These are phyloP conservation scores for Fusarium sp. DNA, from an alignment of 2,329 filamentous ascomycete species.

Conservation along the genomic window DNA sequence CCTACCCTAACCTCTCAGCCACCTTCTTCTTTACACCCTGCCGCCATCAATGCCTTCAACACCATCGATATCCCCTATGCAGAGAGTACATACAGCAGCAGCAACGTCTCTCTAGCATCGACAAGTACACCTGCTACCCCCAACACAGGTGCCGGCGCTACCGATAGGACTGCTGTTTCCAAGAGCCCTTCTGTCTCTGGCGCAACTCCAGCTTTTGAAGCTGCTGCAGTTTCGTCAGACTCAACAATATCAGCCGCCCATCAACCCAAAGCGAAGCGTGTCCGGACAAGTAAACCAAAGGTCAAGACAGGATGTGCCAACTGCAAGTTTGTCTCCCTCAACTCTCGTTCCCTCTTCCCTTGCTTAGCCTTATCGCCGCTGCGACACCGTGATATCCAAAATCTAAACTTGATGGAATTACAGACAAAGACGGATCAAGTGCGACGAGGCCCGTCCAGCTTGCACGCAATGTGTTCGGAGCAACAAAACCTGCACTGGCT, in stretches of 20 bases:
- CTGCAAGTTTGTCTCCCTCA: slow-evolving; percentile 69
- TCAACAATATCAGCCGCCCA: slow-evolving; percentile 11
- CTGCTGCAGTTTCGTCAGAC: slow-evolving; percentile 14
- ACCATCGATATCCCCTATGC: slow-evolving; percentile 22
- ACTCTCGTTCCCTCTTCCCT: neutral
- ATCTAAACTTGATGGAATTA: slow-evolving; percentile 33
- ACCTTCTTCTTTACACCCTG: slow-evolving; percentile 10
- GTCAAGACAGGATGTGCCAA: slow-evolving; percentile 74
- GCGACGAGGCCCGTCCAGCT: slow-evolving; percentile 70
- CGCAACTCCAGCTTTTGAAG: slow-evolving; percentile 4
- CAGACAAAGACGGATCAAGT: slow-evolving; percentile 72
- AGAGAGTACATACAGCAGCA: slow-evolving; percentile 35
- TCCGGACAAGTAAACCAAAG: slow-evolving; percentile 67
- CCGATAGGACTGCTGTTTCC: slow-evolving; percentile 6
- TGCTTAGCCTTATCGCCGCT: slow-evolving; percentile 7
- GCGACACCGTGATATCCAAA: slow-evolving; percentile 24
- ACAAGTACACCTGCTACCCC: slow-evolving; percentile 34
- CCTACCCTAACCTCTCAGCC: slow-evolving; percentile 19
- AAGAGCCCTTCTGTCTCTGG: slow-evolving; percentile 20
- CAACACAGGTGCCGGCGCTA: slow-evolving; percentile 8
- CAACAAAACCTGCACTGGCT: slow-evolving; percentile 69
- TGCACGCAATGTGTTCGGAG: slow-evolving; percentile 70
- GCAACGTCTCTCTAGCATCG: slow-evolving; percentile 34
- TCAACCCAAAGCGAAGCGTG: slow-evolving; percentile 52
- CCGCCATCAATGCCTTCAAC: slow-evolving; percentile 13